Percentiles rank a stretch among this genome's conserved stretches.
phyloP scores from a whole-genome alignment of 768 basidiomycete species.

The Leccinum truebloodii region DNA sequence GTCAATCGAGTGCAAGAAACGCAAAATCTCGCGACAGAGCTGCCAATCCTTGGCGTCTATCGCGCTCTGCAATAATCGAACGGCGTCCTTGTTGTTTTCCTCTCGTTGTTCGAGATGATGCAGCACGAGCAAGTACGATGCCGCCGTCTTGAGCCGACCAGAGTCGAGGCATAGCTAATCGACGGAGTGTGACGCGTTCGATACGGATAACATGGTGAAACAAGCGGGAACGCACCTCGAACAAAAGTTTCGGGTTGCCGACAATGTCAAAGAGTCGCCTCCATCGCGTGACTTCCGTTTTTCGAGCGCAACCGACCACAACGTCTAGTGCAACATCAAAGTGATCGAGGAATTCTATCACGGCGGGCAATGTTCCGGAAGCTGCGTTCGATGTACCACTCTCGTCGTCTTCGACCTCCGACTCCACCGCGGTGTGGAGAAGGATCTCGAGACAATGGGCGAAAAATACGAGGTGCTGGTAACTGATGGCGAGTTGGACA shows the following conservation, averaged over 20 bases:
- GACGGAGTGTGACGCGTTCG: neutral
- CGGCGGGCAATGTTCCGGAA: conserved; percentile 54
- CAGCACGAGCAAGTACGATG: conserved; percentile 87
- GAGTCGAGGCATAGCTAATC: conserved; percentile 70
- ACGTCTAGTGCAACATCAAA: conserved; percentile 91
- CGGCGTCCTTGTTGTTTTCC: conserved; percentile 72
- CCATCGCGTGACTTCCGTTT: conserved; percentile 95
- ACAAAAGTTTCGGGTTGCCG: conserved; percentile 86
- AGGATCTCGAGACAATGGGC: conserved; percentile 93
- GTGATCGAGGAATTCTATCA: conserved; percentile 91
- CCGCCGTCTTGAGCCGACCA: conserved; percentile 84
- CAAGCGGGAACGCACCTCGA: conserved; percentile 63
- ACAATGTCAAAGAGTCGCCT: conserved; percentile 84
- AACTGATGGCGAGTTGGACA: conserved; percentile 82
- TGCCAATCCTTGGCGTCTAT: conserved; percentile 82
- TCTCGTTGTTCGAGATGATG: conserved; percentile 92
- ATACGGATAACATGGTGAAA: neutral
- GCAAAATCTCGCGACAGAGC: conserved; percentile 86
- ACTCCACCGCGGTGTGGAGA: conserved; percentile 90
- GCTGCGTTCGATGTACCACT: conserved; percentile 19
- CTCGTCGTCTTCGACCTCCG: conserved; percentile 52
- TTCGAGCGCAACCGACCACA: conserved; percentile 93
- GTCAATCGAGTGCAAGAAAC: conserved; percentile 92
- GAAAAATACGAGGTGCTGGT: conserved; percentile 88
- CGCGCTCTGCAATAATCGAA: conserved; percentile 76